Conservation (phyloP, 148 eudicot genomes). For the Limonium bicolor region DNA sequence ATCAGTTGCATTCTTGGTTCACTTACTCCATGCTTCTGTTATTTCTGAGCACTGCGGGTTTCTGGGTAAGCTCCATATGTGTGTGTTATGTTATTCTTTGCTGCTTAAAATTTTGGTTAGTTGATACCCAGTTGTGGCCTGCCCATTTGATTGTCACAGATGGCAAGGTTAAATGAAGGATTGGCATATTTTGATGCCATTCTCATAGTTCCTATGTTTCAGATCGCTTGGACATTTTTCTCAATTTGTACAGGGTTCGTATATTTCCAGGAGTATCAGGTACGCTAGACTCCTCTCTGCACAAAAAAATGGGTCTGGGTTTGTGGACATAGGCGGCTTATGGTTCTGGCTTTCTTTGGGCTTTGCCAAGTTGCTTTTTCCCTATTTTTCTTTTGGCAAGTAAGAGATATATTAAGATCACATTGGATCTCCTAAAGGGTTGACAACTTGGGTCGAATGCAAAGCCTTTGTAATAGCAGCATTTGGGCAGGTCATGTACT, state of each 20-base stretch:
- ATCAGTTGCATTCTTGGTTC: constrained; percentile 81
- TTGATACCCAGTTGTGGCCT: too few species aligned
- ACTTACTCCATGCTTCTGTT: constrained; percentile 80
- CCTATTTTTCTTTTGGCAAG: too few species aligned
- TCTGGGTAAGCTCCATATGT: constrained; percentile 51
- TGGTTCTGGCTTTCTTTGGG: too few species aligned
- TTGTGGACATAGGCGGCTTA: too few species aligned
- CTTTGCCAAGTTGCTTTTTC: too few species aligned
- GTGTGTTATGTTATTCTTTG: neutral
- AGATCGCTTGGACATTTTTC: constrained; percentile 96
- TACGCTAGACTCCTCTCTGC: constrained; percentile 11
- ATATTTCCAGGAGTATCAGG: constrained; percentile 96
- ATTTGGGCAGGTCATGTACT: too few species aligned
- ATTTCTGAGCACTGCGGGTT: constrained; percentile 91
- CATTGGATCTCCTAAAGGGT: too few species aligned
- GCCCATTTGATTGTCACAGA: constrained; percentile 58
- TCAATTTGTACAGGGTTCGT: constrained; percentile 98
- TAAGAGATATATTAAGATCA: too few species aligned
- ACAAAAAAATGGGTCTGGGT: too few species aligned
- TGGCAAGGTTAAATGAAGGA: constrained; percentile 95
- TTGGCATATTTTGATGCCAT: constrained; percentile 80
- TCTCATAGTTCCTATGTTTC: constrained; percentile 96
- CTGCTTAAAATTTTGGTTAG: constrained; percentile 1
- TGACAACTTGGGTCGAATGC: too few species aligned
- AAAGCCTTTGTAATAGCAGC: too few species aligned